Evolutionary conservation across 2,329 filamentous ascomycete species (phyloP).

Genomic region (Claviceps maximensis): DNA sequence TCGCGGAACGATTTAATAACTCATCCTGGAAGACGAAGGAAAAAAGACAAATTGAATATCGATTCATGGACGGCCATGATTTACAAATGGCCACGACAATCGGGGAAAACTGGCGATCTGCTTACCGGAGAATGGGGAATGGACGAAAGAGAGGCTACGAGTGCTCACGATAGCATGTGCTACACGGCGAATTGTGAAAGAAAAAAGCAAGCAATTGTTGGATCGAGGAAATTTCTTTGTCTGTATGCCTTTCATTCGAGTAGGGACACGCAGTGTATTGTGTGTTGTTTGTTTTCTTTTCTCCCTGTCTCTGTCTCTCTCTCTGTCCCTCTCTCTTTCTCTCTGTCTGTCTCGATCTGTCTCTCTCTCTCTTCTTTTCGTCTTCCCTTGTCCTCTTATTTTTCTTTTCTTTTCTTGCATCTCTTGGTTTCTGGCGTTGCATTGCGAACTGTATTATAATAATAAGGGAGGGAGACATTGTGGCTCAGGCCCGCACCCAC

Average conservation of each 20-base stretch:
- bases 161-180: background rate
- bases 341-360: too few species aligned
- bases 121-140: background rate
- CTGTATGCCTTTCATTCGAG: background rate
- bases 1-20: background rate
- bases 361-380: conserved; percentile 2
- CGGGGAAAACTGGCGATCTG: background rate
- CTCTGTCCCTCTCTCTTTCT: too few species aligned
- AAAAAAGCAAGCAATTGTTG: background rate
- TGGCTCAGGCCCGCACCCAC: background rate
- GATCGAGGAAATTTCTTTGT: background rate
- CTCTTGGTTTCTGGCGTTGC: conserved; percentile 6
- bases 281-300: conserved; percentile 6
- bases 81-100: background rate
- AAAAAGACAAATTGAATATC: background rate
- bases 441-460: background rate
- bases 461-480: background rate
- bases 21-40: background rate
- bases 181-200: background rate
- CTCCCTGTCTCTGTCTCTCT: too few species aligned
- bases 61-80: background rate
- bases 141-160: background rate
- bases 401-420: conserved; percentile 2
- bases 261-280: background rate
- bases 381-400: conserved; percentile 6